A percentile compares a stretch with the other conserved stretches of the same genome.
phyloP scores from a whole-genome alignment of 305 asterid genomes.

The Plantago lanceolata region DNA sequence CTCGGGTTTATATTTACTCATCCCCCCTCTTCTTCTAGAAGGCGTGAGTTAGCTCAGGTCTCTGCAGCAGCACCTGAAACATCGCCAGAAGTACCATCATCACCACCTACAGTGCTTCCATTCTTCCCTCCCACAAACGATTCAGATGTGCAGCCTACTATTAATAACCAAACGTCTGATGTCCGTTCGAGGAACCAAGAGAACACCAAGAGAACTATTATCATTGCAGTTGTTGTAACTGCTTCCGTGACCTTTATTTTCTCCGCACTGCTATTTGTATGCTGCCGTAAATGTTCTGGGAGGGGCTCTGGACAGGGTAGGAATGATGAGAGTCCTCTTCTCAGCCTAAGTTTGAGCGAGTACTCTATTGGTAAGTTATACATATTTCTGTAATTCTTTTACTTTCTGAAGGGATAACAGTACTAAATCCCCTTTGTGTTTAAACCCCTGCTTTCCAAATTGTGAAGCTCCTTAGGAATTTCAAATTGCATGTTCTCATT shows the following conservation, averaged over 20 bases:
- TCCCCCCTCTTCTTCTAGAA: slow-evolving; percentile 31
- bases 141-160: slow-evolving; percentile 37
- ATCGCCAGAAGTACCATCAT: slow-evolving; percentile 36
- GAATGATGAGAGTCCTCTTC: slow-evolving; percentile 93
- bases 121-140: slow-evolving; percentile 36
- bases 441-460: too few relatives aligned
- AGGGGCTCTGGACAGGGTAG: slow-evolving; percentile 39
- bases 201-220: slow-evolving; percentile 40
- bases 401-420: background rate
- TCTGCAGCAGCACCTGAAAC: slow-evolving; percentile 59
- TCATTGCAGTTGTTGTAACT: slow-evolving; percentile 64
- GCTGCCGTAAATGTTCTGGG: slow-evolving; percentile 52
- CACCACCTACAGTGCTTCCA: slow-evolving; percentile 53
- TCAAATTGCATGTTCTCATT: slow-evolving; percentile 19
- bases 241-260: slow-evolving; percentile 51
- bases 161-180: slow-evolving; percentile 29
- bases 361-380: slow-evolving; percentile 78
- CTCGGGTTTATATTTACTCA: slow-evolving; percentile 34
- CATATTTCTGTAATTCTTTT: slow-evolving; percentile 11
- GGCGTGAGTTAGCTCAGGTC: slow-evolving; percentile 51
- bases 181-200: slow-evolving; percentile 32
- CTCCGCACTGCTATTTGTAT: slow-evolving; percentile 52
- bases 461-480: background rate
- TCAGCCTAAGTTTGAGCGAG: slow-evolving; percentile 82
- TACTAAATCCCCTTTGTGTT: background rate